Evolutionary conservation across 805 yeast genomes (phyloP), one percentile per base, ranked within the genome.

Genomic region (Tetrapisispora phaffii): DNA sequence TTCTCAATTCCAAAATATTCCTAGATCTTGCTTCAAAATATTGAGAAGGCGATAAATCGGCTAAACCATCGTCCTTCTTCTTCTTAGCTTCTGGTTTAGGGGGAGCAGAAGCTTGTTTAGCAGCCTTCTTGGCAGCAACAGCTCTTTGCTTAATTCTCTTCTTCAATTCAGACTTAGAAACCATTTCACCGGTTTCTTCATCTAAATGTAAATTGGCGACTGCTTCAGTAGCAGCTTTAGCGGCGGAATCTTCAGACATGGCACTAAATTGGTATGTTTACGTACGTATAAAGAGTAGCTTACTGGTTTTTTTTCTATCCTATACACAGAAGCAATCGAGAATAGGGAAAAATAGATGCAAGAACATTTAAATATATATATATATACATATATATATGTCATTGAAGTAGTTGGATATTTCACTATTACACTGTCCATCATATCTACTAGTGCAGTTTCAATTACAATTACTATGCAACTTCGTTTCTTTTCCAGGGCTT

Each of bases 181-280:
- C 96, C 69, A 79, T 85, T 71, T 90, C 98, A 41, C 97, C 97
- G 50, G 97, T 93, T 57, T 71, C 95, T 48, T 88, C 96, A 66
- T 90, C 98, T 55, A 90, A 73, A 67, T 83, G 82, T 39, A 79
- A 67, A 64, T 85, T 84, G 63, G 82, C 83, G 47, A 84, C 79
- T 52, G 74, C 79, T 59, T 88, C 96, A 44, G 95, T 66, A 43
- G 74, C 82, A 60, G 77, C 71, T 45, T 77, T 74, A 46, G 79
- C 80, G 46, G 73, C 76, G 53, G 69, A 63, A 55, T 55, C 60
- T 47, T 66, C 67, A 35, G 66, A 60, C 66, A 62, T 62, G 10
- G 15, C 19, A 20, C 9, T 17, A 22, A n/a, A n/a, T n/a, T n/a
- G n/a, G n/a, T n/a, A n/a, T n/a, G n/a, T n/a, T n/a, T n/a, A n/a